Base-by-base conservation (phyloP, 202 grass and related monocot species). In the Cymbopogon flexuosus region DNA sequence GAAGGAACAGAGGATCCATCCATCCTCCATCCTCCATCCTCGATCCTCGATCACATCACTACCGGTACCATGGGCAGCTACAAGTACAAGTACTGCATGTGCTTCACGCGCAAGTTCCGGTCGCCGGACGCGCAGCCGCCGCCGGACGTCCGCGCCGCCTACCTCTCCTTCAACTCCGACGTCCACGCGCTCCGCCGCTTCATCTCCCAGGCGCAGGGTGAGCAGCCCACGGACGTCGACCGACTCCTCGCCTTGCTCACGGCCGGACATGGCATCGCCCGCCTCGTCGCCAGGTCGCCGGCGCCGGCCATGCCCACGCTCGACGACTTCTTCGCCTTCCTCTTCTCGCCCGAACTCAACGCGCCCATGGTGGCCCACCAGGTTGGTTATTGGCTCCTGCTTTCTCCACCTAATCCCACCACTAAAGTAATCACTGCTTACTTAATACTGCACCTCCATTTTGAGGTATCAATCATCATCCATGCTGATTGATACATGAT, bases 61-160 rank as follows among this genome's bases (percentile, higher is more conserved):
- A 27, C 27, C 27, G 27, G 27, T 27, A 27, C 36, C 24, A 94
- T 91, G 91, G 91, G 87, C 39, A 79, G 77, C 73, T 84, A 91
- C 87, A 62, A 79, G 39, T 89, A 89, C 89, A 84, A 66, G 73
- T 91, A 83, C 81, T 94, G 92, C 47, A 85, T 98, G 76, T 94
- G 84, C 86, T 98, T 98, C 88, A 93, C 90, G 16, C 84, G 90
- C 68, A 94, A 94, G 92, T 98, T 98, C 90, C 92, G 85, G 10
- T 86, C 85, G 49, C 87, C 72, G 10, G 95, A 91, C 72, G 83
- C 87, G 2, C 84, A 87, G 79, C 90, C 92, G 47, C 86, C 92
- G 14, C 86, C 89, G 13, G 95, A 98, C 35, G 88, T 94, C 79
- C 84, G 77, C 56, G 84, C 58, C 35, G 88, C 75, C 10, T 81